Conservation (phyloP, 768 basidiomycete genomes). For the Tulasnella sp. region DNA sequence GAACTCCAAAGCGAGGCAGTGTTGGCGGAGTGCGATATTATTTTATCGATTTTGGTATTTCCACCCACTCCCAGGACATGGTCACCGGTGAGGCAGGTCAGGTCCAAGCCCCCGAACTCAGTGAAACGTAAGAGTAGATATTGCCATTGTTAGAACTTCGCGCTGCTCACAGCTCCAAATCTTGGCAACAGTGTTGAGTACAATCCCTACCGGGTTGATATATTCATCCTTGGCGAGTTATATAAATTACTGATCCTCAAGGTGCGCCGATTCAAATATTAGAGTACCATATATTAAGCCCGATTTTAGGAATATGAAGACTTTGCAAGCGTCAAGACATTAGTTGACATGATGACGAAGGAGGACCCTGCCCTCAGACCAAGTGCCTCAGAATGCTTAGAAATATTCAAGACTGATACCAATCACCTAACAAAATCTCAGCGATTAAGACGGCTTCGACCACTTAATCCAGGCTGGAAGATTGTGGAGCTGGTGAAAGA, state of each 20-base stretch:
- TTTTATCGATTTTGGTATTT: constrained; percentile 1
- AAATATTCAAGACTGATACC: not conserved
- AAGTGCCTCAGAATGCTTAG: not conserved
- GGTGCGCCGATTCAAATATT: not conserved
- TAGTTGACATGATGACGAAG: constrained; percentile 4
- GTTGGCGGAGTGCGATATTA: constrained; percentile 6
- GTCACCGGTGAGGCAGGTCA: not conserved
- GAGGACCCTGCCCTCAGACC: constrained; percentile 2
- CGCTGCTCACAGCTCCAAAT: too few relatives aligned
- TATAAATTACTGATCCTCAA: not conserved
- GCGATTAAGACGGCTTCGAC: too few relatives aligned
- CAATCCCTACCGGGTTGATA: constrained; percentile 12
- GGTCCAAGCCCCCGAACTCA: not conserved
- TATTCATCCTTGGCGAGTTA: constrained; percentile 11
- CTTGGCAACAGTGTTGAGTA: constrained; percentile 2
- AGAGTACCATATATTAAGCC: not conserved
- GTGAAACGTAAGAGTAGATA: too few relatives aligned
- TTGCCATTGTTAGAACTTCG: too few relatives aligned
- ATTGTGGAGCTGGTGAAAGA: too few relatives aligned
- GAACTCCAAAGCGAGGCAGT: too few relatives aligned
- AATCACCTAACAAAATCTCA: too few relatives aligned
- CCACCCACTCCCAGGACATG: not conserved
- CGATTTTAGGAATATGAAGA: too few relatives aligned
- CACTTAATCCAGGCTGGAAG: too few relatives aligned
- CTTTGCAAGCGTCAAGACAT: not conserved